Percentiles rank a stretch among this genome's conserved stretches.
Evolutionary conservation across 768 basidiomycete genomes (phyloP).

Genomic region (Suillus alpinus): DNA sequence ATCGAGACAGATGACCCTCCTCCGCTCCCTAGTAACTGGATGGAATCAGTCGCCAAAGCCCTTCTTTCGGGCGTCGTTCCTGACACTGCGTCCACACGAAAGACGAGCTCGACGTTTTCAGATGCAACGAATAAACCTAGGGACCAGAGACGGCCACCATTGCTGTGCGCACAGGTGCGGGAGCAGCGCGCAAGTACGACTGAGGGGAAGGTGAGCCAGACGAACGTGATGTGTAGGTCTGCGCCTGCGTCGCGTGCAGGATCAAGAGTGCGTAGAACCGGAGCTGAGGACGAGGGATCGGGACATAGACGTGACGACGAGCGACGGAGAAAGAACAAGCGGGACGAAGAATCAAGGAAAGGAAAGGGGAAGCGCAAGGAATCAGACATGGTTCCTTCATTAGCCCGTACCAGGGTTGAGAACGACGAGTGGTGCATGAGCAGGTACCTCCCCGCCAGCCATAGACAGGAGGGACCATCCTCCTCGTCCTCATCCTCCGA

Average conservation of each 20-base stretch:
- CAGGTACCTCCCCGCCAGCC: slow-evolving; percentile 25
- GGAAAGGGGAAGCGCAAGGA: slow-evolving; percentile 28
- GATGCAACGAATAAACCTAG: slow-evolving; percentile 24
- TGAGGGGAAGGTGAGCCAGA: slow-evolving; percentile 42
- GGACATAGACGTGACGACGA: slow-evolving; percentile 16
- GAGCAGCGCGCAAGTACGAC: slow-evolving; percentile 26
- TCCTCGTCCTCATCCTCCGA: slow-evolving; percentile 22
- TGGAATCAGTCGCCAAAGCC: slow-evolving; percentile 66
- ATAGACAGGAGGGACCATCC: slow-evolving; percentile 11
- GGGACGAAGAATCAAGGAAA: slow-evolving; percentile 17
- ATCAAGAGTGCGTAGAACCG: slow-evolving; percentile 37
- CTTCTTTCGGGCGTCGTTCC: slow-evolving; percentile 49
- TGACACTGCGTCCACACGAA: slow-evolving; percentile 24
- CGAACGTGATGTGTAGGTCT: slow-evolving; percentile 64
- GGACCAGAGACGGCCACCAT: slow-evolving; percentile 27
- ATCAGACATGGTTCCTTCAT: slow-evolving; percentile 49
- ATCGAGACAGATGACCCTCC: slow-evolving; percentile 32
- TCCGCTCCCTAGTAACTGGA: slow-evolving; percentile 68
- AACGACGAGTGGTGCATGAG: slow-evolving; percentile 51
- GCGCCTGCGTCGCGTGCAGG: slow-evolving; percentile 63
- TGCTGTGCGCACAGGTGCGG: slow-evolving; percentile 33
- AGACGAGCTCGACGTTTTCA: slow-evolving; percentile 20
- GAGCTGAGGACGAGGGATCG: slow-evolving; percentile 19
- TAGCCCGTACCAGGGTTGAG: slow-evolving; percentile 59
- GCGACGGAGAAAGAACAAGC: slow-evolving; percentile 22